phyloP scores from a whole-genome alignment of 345 rosid genomes.

The Citrus sp. region DNA sequence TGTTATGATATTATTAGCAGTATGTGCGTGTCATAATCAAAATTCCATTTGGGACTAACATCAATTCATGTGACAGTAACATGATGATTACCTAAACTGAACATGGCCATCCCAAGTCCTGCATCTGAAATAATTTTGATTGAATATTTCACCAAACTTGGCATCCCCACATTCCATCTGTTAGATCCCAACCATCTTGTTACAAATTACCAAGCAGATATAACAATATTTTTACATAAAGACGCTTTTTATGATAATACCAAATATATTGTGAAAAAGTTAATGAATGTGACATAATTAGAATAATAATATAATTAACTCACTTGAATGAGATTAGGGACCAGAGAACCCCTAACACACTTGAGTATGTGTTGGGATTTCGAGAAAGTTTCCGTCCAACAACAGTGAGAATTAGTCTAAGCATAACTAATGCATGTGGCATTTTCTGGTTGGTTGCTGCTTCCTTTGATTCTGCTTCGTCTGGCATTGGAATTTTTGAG shows the following conservation, averaged over 20 bases:
- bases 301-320: background rate
- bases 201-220: background rate
- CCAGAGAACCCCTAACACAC: conserved; percentile 52
- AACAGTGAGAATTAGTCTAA: conserved; percentile 37
- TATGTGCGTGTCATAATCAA: background rate
- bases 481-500: conserved; percentile 19
- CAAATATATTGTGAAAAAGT: background rate
- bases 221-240: background rate
- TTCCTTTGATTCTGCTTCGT: conserved; percentile 19
- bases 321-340: conserved; percentile 54
- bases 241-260: background rate
- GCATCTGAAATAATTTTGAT: conserved; percentile 75
- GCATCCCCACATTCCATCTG: conserved; percentile 73
- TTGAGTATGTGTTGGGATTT: conserved; percentile 57
- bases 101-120: conserved; percentile 86
- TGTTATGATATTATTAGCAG: conserved; percentile 14
- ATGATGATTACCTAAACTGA: conserved; percentile 62
- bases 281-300: background rate
- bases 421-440: conserved; percentile 46
- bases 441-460: conserved; percentile 32
- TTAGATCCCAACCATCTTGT: background rate
- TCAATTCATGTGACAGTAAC: background rate
- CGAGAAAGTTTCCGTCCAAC: conserved; percentile 56
- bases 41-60: background rate
- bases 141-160: conserved; percentile 56